These are phyloP conservation scores for Elsinoe ampelina DNA, from an alignment of 2,329 filamentous ascomycete genomes.

Conservation along the genomic window DNA sequence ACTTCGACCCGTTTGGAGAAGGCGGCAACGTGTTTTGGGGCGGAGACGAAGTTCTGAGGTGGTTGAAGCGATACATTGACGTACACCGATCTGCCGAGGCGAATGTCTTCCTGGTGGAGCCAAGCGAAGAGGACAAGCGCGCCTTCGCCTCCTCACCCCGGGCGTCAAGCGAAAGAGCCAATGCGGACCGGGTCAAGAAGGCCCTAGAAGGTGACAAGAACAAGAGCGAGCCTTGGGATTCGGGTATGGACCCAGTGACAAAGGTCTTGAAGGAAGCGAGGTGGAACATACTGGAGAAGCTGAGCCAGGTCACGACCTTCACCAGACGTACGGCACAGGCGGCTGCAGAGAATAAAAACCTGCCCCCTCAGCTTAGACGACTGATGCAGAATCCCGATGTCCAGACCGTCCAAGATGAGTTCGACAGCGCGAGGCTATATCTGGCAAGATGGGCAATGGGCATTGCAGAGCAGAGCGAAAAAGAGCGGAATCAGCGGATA, in stretches of 20 bases:
- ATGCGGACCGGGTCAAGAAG: constrained; percentile 38
- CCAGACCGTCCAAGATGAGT: constrained; percentile 90
- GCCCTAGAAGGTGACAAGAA: constrained; percentile 26
- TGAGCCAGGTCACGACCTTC: constrained; percentile 95
- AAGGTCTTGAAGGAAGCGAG: constrained; percentile 91
- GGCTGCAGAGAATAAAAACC: constrained; percentile 77
- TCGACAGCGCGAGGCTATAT: constrained; percentile 91
- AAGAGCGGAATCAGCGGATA: constrained; percentile 73
- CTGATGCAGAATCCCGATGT: constrained; percentile 87
- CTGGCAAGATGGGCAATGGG: constrained; percentile 97
- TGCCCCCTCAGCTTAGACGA: constrained; percentile 79
- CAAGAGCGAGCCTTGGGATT: constrained; percentile 43
- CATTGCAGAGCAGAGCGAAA: constrained; percentile 92
- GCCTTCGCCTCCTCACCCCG: constrained; percentile 54
- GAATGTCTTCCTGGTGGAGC: constrained; percentile 85
- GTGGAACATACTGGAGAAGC: constrained; percentile 94
- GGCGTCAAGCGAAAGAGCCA: constrained; percentile 37
- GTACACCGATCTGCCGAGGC: constrained; percentile 80
- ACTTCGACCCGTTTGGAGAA: constrained; percentile 72
- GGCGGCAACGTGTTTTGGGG: constrained; percentile 91
- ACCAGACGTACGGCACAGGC: constrained; percentile 86
- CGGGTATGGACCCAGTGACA: constrained; percentile 81
- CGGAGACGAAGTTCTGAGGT: constrained; percentile 85
- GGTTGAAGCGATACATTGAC: constrained; percentile 74
- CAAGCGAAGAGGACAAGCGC: constrained; percentile 70